These are phyloP conservation scores for Penicillium sp. DNA, from an alignment of 2,329 filamentous ascomycete species.

Conservation along the genomic window DNA sequence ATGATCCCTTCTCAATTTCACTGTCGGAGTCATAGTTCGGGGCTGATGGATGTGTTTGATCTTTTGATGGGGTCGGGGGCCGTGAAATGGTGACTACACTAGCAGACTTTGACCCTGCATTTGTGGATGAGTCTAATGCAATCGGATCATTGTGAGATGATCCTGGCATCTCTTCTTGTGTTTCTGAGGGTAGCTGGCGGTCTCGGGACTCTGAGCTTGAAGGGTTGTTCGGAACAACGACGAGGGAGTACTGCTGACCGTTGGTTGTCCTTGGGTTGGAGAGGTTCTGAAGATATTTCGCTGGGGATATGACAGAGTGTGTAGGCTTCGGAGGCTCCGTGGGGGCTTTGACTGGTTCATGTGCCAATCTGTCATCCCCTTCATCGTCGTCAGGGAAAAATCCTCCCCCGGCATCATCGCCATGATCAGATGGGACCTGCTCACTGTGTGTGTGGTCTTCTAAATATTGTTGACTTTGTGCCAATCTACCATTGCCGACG, in stretches of 20 bases:
- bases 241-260: constrained; percentile 29
- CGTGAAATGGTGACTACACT: constrained; percentile 30
- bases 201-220: not conserved
- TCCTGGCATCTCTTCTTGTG: constrained; percentile 8
- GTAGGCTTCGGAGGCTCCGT: not conserved
- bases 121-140: constrained; percentile 26
- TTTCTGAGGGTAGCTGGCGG: not conserved
- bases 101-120: constrained; percentile 22
- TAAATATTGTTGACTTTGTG: not conserved
- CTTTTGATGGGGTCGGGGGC: constrained; percentile 16
- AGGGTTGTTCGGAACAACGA: constrained; percentile 30
- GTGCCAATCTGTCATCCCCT: not conserved
- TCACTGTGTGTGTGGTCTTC: not conserved
- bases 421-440: not conserved
- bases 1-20: constrained; percentile 50
- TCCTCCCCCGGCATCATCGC: constrained; percentile 1
- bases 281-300: not conserved
- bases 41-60: not conserved
- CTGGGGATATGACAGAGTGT: not conserved
- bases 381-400: constrained; percentile 12
- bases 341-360: not conserved
- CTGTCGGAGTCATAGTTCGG: constrained; percentile 29
- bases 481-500: not conserved
- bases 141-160: constrained; percentile 26
- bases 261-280: constrained; percentile 5